A percentile compares a stretch with the other conserved stretches of the same genome.
Evolutionary conservation across 805 yeast species (phyloP).

Genomic region (Candida methanosorbosa): DNA sequence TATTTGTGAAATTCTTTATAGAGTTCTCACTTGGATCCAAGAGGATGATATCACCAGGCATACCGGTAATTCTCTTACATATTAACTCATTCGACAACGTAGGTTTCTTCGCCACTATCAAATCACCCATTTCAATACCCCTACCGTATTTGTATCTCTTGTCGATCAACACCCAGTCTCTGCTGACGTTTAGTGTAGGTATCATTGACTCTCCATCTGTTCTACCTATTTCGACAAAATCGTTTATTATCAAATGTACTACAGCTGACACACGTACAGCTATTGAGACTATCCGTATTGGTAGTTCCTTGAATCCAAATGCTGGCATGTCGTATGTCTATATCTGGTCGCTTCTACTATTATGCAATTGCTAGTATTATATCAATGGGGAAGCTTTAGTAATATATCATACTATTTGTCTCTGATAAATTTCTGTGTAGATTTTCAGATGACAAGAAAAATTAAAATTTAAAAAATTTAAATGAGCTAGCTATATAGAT

Average conservation of each 20-base stretch:
- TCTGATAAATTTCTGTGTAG: too few relatives aligned
- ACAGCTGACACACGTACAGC: constrained; percentile 52
- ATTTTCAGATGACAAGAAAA: too few relatives aligned
- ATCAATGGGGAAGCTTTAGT: too few relatives aligned
- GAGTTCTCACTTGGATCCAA: constrained; percentile 70
- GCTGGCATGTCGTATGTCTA: too few relatives aligned
- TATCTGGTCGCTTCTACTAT: too few relatives aligned
- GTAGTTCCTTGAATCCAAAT: too few relatives aligned
- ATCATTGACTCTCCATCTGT: constrained; percentile 94
- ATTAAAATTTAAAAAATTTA: too few relatives aligned
- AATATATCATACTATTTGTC: too few relatives aligned
- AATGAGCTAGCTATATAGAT: too few relatives aligned
- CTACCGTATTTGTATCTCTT: constrained; percentile 59
- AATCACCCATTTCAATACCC: constrained; percentile 70
- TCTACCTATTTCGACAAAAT: constrained; percentile 29
- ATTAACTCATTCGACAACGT: constrained; percentile 79
- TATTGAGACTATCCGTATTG: too few relatives aligned
- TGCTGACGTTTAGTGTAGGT: constrained; percentile 69
- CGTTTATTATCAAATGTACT: constrained; percentile 40
- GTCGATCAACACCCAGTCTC: constrained; percentile 74
- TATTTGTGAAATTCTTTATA: constrained; percentile 21
- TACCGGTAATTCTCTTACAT: constrained; percentile 89
- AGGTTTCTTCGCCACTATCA: constrained; percentile 83
- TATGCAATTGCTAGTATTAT: too few relatives aligned
- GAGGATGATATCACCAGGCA: constrained; percentile 86